Base-by-base conservation (phyloP, 116 monocot species). In the Cymodocea nodosa region DNA sequence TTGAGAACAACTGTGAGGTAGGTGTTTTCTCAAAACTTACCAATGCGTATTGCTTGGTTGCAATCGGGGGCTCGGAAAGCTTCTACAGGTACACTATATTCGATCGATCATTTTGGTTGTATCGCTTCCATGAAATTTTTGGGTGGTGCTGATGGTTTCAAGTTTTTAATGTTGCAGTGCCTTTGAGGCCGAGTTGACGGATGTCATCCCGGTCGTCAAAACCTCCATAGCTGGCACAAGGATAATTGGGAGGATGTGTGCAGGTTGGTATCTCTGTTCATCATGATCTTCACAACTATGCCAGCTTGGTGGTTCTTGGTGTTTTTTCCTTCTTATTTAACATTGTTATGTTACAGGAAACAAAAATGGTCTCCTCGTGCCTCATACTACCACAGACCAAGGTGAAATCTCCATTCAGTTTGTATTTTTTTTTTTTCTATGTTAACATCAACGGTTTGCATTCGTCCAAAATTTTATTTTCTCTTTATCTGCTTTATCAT, bases 21-120 rank as follows among this genome's bases (percentile, higher is more conserved):
- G 97, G 97, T 23, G 91, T 97, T 50, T 91, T 97, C 52, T 97
- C 97, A 1, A 97, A 97, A 73, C 75, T 97, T 23, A 97, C 97
- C 63, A 97, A 97, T 78, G 90, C 90, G 0, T 97, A 97, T 59
- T 97, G 97, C 71, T 75, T 97, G 76, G 91, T 91, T 30, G 91
- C 83, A 55, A 88, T 97, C 67, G 91, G 88, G 39, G 97, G 97
- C 39, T 97, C 91, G 11, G 91, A 97, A 60, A 97, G 76, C 56
- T 97, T 97, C 51, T 90, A 97, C 83, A 90, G 94, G 94, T 90
- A 51, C 30, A 30, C 30, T 30, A 30, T 30, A 3, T 30, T 30
- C 30, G 3, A 30, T 30, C 30, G 3, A 30, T 30, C 3, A 3
- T 30, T 30, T 30, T 30, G 30, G 30, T 30, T 30, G 30, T 30